Conservation (phyloP, 2,329 filamentous ascomycete species). For the Epichloe amarillans region DNA sequence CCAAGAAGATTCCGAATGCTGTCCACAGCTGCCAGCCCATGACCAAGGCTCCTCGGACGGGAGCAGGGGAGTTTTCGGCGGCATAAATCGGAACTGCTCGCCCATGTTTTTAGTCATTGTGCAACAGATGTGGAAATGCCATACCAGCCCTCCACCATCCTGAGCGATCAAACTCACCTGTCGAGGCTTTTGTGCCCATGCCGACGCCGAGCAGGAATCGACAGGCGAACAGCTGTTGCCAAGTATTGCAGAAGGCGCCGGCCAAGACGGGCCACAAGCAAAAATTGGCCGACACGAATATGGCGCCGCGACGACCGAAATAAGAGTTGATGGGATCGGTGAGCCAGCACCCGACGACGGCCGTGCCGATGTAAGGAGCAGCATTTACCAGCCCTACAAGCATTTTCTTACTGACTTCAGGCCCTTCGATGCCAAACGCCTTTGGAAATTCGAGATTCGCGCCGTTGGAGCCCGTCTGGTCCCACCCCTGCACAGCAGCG, state of each 20-base stretch:
- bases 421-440: conserved; percentile 31
- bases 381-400: conserved; percentile 58
- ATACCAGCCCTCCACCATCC: not conserved
- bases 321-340: conserved; percentile 46
- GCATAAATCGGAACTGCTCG: conserved; percentile 55
- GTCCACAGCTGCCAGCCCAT: conserved; percentile 72
- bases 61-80: conserved; percentile 57
- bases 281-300: conserved; percentile 64
- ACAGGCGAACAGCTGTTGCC: conserved; percentile 57
- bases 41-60: conserved; percentile 60
- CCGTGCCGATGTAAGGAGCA: conserved; percentile 36
- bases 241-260: conserved; percentile 57
- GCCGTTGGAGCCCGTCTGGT: conserved; percentile 51
- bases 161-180: conserved; percentile 21
- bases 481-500: conserved; percentile 58
- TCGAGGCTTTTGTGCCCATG: conserved; percentile 61
- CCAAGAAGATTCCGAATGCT: conserved; percentile 47
- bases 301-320: conserved; percentile 35
- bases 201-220: conserved; percentile 65
- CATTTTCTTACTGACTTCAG: conserved; percentile 23
- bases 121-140: not conserved
- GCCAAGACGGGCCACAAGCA: conserved; percentile 57
- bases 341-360: conserved; percentile 46
- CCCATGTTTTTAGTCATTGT: not conserved
- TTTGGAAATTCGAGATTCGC: conserved; percentile 49